Conservation (phyloP, 192 early-diverging fungal genomes). For the Linnemannia elongata region DNA sequence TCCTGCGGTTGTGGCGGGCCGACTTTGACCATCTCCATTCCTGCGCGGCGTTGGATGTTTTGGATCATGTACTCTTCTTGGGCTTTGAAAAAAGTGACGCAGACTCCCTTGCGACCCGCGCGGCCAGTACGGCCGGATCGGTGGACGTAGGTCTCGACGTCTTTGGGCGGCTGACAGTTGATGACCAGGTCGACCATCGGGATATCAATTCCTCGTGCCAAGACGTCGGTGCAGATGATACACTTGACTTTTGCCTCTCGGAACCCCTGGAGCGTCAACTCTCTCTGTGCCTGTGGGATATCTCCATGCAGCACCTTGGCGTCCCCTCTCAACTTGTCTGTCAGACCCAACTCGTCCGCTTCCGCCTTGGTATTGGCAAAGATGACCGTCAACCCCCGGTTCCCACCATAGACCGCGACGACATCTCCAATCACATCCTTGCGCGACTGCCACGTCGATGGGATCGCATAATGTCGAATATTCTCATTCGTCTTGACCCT, state of each 20-base stretch:
- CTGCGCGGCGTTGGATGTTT: constrained; percentile 82
- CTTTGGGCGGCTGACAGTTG: constrained; percentile 95
- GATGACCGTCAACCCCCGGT: constrained; percentile 86
- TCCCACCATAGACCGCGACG: constrained; percentile 89
- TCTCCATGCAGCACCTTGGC: constrained; percentile 90
- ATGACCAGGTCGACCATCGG: constrained; percentile 97
- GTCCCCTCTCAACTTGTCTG: constrained; percentile 80
- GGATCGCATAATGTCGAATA: constrained; percentile 88
- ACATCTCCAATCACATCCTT: constrained; percentile 95
- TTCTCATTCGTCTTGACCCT: constrained; percentile 92
- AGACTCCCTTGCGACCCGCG: constrained; percentile 87
- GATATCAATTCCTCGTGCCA: constrained; percentile 95
- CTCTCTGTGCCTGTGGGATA: constrained; percentile 82
- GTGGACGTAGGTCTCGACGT: constrained; percentile 96
- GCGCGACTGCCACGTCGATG: constrained; percentile 90
- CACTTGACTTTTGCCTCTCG: constrained; percentile 87
- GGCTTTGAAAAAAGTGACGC: constrained; percentile 94
- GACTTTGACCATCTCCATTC: constrained; percentile 84
- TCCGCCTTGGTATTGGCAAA: constrained; percentile 96
- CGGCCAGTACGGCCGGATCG: constrained; percentile 95
- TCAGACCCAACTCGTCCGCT: constrained; percentile 83
- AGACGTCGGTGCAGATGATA: constrained; percentile 95
- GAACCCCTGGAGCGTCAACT: constrained; percentile 86
- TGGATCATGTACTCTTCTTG: constrained; percentile 86
- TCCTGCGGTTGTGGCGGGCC: constrained; percentile 92